Evolutionary conservation across 345 rosid genomes (phyloP).

Genomic region (Lumnitzera littorea): DNA sequence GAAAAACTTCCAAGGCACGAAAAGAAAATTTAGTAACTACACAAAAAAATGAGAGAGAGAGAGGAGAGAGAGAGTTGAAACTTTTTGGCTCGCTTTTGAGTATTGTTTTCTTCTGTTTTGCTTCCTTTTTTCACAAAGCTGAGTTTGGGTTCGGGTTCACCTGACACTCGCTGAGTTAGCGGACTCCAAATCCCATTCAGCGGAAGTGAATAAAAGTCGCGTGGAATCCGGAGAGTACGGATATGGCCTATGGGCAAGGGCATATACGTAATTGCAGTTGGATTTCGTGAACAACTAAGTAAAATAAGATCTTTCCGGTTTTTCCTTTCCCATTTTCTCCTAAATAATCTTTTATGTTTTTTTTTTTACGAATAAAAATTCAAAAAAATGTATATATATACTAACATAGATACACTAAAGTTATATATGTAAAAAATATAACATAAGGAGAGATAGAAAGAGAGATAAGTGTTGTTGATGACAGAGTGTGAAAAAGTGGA

Average conservation of each 20-base stretch:
- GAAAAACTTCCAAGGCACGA: conserved; percentile 12
- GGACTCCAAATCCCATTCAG: conserved; percentile 1
- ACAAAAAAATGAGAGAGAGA: neutral
- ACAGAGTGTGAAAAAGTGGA: neutral
- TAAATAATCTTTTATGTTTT: too few species aligned
- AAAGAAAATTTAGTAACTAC: conserved; percentile 1
- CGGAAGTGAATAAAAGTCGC: conserved; percentile 1
- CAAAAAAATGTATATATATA: too few species aligned
- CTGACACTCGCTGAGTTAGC: neutral
- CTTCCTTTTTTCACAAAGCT: too few species aligned
- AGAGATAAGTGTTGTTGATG: neutral
- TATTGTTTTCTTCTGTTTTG: too few species aligned
- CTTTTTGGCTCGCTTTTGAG: too few species aligned
- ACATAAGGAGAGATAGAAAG: neutral
- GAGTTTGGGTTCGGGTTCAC: too few species aligned
- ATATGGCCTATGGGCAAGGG: neutral
- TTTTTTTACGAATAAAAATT: too few species aligned
- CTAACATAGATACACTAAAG: neutral
- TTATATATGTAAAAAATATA: neutral
- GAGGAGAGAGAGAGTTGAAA: too few species aligned
- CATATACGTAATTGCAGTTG: too few species aligned
- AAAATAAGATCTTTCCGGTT: too few species aligned
- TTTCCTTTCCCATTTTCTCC: too few species aligned
- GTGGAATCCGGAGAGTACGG: conserved; percentile 4
- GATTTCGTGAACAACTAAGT: too few species aligned